Percentiles rank a stretch among this genome's conserved stretches.
These are phyloP conservation scores for Neonectria sp. DNA, from an alignment of 2,329 filamentous ascomycete species.

Conservation along the genomic window DNA sequence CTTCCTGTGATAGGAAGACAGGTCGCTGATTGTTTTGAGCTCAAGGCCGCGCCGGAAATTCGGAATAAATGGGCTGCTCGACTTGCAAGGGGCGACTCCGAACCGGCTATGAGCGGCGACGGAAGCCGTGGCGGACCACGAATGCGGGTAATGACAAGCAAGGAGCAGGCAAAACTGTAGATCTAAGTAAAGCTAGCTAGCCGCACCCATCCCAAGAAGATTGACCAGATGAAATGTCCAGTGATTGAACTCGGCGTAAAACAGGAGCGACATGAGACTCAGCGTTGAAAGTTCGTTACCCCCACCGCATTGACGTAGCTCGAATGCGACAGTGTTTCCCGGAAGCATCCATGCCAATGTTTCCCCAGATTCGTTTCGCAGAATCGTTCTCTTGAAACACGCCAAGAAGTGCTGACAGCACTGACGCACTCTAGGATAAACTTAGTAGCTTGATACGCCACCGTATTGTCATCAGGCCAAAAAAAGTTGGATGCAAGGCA, in stretches of 20 bases:
- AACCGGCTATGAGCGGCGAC: conserved; percentile 27
- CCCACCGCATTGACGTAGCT: no score
- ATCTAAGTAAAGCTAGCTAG: neutral
- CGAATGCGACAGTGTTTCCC: neutral
- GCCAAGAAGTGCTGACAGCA: neutral
- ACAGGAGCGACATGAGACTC: no score
- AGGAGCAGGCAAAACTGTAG: conserved; percentile 30
- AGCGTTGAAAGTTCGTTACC: no score
- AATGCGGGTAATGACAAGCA: conserved; percentile 13
- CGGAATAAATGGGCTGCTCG: conserved; percentile 28
- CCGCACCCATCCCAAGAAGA: no score
- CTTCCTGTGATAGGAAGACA: conserved; percentile 33
- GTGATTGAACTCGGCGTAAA: no score
- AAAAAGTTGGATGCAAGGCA: no score
- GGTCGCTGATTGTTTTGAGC: conserved; percentile 27
- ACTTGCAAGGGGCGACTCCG: neutral
- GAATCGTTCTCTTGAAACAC: no score
- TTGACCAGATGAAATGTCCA: no score
- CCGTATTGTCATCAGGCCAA: neutral
- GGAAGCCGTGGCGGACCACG: conserved; percentile 36
- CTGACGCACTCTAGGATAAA: neutral
- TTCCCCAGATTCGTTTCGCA: neutral
- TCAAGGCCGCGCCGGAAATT: conserved; percentile 18
- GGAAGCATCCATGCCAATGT: neutral
- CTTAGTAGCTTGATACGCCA: neutral